Evolutionary conservation across 2,329 filamentous ascomycete species (phyloP).

Genomic region (Cladophialophora bantiana): DNA sequence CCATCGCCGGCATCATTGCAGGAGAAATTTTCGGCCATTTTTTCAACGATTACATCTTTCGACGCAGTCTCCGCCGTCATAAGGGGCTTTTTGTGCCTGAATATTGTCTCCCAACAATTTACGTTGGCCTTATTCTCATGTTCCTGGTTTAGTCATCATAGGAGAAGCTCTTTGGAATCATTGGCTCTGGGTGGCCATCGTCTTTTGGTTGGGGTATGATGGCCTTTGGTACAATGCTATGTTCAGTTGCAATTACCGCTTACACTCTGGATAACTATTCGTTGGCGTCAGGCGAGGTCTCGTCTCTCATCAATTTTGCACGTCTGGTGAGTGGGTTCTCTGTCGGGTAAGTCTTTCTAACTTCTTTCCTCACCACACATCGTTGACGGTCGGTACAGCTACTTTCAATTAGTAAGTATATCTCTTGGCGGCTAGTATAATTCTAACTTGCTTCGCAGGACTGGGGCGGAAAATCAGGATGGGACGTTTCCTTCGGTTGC

Average conservation of each 20-base stretch:
- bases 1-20: constrained; percentile 61
- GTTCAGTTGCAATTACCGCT: constrained; percentile 55
- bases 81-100: constrained; percentile 64
- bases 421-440: no score
- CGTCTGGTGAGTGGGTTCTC: constrained; percentile 58
- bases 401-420: no score
- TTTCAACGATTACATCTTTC: constrained; percentile 58
- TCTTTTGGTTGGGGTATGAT: constrained; percentile 61
- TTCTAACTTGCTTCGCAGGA: constrained; percentile 50
- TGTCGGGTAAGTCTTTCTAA: constrained; percentile 44
- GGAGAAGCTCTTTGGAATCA: constrained; percentile 58
- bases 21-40: constrained; percentile 63
- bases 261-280: constrained; percentile 64
- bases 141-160: constrained; percentile 58
- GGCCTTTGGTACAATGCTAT: constrained; percentile 41
- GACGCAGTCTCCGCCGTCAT: constrained; percentile 54
- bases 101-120: constrained; percentile 58
- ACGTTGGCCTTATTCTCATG: constrained; percentile 57
- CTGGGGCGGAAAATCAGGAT: constrained; percentile 56
- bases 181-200: constrained; percentile 60
- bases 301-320: constrained; percentile 59
- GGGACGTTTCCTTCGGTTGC: constrained; percentile 54
- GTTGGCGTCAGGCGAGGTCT: constrained; percentile 60
- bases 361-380: no score
- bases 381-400: no score